Evolutionary conservation across 805 yeast genomes (phyloP), one percentile per base, ranked within the genome.

Genomic region (Scheffersomyces ergatensis): DNA sequence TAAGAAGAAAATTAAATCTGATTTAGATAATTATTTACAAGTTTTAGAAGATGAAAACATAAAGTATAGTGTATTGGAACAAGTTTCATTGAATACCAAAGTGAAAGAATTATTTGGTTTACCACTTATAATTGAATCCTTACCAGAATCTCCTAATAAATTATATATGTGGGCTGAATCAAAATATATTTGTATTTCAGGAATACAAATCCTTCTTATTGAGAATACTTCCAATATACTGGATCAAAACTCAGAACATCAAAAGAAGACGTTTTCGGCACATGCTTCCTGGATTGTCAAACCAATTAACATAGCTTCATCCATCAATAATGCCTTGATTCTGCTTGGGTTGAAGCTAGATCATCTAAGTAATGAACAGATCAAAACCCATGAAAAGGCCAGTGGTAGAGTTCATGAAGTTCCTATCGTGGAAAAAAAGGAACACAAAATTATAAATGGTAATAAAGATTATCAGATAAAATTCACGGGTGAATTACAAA

Each of bases 101-200:
- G 47, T 57, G 8, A 46, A 63, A 40, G 48, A 59, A 44, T 43
- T 53, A 3, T 54, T 58, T 47, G 60, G 65, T 13, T 40, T 66
- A 7, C 71, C 70, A 4, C 45, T 66, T 9, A 38, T 43, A 12
- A 41, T 60, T 9, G 42, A 26, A 13, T 12, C 33, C 12, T 31
- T 46, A 4, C 31, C 40, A 1, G 34, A 44, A 8, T 6, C 5
- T 15, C 5, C 5, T 15, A 14, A 7, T 14, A n/a, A 29, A n/a
- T 55, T 62, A 32, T 40, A 50, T 6, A 54, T 65, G 2, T 65
- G 71, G 70, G 39, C 64, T 9, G 64, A 65, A 41, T 48, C 57
- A 14, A 51, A 49, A 19, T 44, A 48, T 34, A 60, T 67, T 5
- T 54, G 63, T 3, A 40, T 67, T 1, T 61, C 65, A 5, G 72